A percentile compares a stretch with the other conserved stretches of the same genome.
Evolutionary conservation across 345 rosid species (phyloP).

Genomic region (Leavenworthia alabamica): DNA sequence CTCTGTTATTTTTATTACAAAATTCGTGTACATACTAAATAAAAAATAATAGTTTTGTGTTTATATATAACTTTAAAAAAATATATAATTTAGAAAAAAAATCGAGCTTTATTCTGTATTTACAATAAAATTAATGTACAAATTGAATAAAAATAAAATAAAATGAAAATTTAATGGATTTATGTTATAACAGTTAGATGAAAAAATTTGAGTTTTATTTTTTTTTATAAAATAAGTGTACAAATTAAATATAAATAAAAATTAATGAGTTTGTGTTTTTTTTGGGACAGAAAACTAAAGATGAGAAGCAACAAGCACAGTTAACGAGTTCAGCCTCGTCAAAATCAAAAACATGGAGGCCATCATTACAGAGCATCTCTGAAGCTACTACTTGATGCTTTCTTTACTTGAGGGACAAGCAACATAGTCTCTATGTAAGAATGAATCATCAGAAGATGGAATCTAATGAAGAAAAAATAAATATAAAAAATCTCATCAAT

Average conservation of each 20-base stretch:
- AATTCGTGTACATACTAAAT: too few relatives aligned
- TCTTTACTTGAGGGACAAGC: conserved; percentile 21
- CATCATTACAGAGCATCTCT: conserved; percentile 76
- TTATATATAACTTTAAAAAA: too few relatives aligned
- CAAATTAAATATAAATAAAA: too few relatives aligned
- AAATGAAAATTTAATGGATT: not conserved
- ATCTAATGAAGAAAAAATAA: conserved; percentile 1
- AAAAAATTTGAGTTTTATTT: too few relatives aligned
- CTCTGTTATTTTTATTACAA: too few relatives aligned
- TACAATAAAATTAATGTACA: too few relatives aligned
- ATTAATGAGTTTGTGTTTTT: not conserved
- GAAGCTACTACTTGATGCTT: conserved; percentile 53
- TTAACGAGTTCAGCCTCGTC: conserved; percentile 37
- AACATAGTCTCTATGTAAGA: conserved; percentile 11
- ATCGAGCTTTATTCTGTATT: too few relatives aligned
- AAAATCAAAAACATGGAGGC: conserved; percentile 76
- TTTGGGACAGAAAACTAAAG: conserved; percentile 35
- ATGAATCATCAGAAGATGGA: conserved; percentile 9
- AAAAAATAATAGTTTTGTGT: too few relatives aligned
- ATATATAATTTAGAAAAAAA: too few relatives aligned
- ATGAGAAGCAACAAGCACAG: conserved; percentile 47
- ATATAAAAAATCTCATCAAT: not conserved
- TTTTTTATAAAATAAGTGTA: not conserved
- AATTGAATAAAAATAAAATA: too few relatives aligned
- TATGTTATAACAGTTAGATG: too few relatives aligned